Evolutionary conservation across 1,284 basidiomycete species (phyloP).

Genomic region (Meira miltonrushii): DNA sequence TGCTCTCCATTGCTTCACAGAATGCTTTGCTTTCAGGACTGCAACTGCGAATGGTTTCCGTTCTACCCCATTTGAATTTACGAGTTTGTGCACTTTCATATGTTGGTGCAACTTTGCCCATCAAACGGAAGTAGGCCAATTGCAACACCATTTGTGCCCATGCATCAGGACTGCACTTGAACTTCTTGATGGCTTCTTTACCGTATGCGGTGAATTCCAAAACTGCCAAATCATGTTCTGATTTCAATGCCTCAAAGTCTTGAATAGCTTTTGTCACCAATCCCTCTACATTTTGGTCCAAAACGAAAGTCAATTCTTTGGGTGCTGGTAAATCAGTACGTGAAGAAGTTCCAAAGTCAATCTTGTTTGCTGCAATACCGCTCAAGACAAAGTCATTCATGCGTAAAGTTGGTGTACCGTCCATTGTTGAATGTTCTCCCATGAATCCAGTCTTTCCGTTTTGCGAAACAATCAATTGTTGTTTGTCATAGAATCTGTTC

Average conservation of each 20-base stretch:
- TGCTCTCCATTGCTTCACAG: slow-evolving; percentile 78
- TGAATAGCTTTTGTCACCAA: slow-evolving; percentile 62
- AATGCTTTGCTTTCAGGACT: slow-evolving; percentile 79
- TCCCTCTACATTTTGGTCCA: slow-evolving; percentile 59
- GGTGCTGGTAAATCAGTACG: slow-evolving; percentile 61
- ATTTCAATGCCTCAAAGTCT: slow-evolving; percentile 73
- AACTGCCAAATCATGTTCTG: slow-evolving; percentile 74
- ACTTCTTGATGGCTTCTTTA: slow-evolving; percentile 79
- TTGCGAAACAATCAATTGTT: slow-evolving; percentile 66
- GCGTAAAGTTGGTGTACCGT: slow-evolving; percentile 89
- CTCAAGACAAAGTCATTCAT: slow-evolving; percentile 90
- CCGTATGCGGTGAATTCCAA: slow-evolving; percentile 86
- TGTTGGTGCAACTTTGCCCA: slow-evolving; percentile 69
- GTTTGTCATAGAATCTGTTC: slow-evolving; percentile 96
- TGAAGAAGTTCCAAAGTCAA: slow-evolving; percentile 60
- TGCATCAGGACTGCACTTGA: slow-evolving; percentile 83
- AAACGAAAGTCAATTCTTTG: slow-evolving; percentile 67
- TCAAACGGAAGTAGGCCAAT: slow-evolving; percentile 82
- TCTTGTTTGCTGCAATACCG: slow-evolving; percentile 70
- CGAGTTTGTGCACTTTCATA: slow-evolving; percentile 95
- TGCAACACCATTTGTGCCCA: slow-evolving; percentile 95
- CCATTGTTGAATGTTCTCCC: slow-evolving; percentile 93
- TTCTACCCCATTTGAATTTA: slow-evolving; percentile 83
- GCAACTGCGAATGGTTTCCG: slow-evolving; percentile 85
- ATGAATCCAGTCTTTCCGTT: slow-evolving; percentile 91